These are phyloP conservation scores for Thraustochytrium sp. DNA, from an alignment of 352 stramenopile genomes.

Conservation along the genomic window DNA sequence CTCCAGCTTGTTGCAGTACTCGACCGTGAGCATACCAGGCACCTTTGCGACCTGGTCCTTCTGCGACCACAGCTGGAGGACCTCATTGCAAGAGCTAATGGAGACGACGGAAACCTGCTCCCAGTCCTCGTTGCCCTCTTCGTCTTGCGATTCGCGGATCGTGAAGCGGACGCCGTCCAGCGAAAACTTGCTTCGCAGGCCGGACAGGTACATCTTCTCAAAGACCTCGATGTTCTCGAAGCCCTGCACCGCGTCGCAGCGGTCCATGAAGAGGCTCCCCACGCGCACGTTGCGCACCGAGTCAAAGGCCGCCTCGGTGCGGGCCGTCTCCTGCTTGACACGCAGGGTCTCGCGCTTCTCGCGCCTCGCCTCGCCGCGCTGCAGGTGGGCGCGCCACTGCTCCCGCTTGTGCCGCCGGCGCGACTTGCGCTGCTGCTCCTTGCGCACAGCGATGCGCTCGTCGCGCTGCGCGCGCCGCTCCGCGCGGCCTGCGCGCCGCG, in stretches of 20 bases:
- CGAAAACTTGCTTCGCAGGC: background rate
- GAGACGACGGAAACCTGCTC: no score
- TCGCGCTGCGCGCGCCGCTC: background rate
- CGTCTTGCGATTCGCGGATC: no score
- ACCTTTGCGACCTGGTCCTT: no score
- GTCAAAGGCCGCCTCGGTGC: background rate
- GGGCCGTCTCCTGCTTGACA: no score
- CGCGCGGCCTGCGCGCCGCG: background rate
- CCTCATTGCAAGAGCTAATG: no score
- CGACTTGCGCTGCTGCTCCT: background rate
- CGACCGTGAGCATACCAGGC: no score
- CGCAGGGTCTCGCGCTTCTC: no score
- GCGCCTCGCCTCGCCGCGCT: background rate
- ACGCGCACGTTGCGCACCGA: background rate
- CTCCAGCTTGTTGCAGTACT: background rate
- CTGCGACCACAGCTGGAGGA: no score
- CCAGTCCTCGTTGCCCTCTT: no score
- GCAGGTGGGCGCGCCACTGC: background rate
- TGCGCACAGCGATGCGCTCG: background rate
- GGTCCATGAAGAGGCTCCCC: background rate
- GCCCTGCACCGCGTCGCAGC: background rate
- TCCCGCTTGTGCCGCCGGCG: background rate
- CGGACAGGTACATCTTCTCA: background rate
- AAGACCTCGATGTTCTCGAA: background rate
- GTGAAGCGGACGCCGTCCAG: background rate